phyloP scores from a whole-genome alignment of 495 filamentous ascomycete species.

The Mytilinidion resinicola region DNA sequence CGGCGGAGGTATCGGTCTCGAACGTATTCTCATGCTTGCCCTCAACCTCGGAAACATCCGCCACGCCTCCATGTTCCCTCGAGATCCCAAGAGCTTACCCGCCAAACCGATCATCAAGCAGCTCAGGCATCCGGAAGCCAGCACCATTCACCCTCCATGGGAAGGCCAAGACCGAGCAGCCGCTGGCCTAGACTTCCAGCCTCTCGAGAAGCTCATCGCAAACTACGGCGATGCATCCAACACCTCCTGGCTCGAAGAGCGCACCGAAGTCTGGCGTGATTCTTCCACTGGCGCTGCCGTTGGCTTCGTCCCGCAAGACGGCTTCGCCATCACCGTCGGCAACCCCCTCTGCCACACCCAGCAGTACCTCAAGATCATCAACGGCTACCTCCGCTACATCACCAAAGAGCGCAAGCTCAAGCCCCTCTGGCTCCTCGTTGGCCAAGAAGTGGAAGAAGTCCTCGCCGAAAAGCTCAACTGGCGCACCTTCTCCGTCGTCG shows the following conservation, averaged over 20 bases:
- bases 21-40: constrained; percentile 78
- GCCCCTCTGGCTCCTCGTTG: constrained; percentile 75
- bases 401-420: constrained; percentile 64
- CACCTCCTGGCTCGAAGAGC: constrained; percentile 78
- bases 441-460: constrained; percentile 60
- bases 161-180: constrained; percentile 40
- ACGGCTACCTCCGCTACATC: constrained; percentile 64
- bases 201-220: constrained; percentile 72
- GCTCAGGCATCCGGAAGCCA: constrained; percentile 71
- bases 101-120: constrained; percentile 47
- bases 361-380: constrained; percentile 65
- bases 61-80: constrained; percentile 73
- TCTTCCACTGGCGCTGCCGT: constrained; percentile 68
- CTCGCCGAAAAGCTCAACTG: constrained; percentile 71
- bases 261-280: constrained; percentile 78
- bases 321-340: constrained; percentile 71
- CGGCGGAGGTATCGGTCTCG: constrained; percentile 83
- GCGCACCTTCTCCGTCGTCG: constrained; percentile 76
- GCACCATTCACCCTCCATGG: constrained; percentile 62
- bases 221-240: constrained; percentile 88
- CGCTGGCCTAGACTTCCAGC: constrained; percentile 52
- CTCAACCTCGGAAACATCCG: constrained; percentile 83
- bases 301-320: constrained; percentile 65
- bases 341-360: constrained; percentile 69
- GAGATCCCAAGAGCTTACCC: constrained; percentile 77